These are phyloP conservation scores for Aspergillus steynii DNA, from an alignment of 495 filamentous ascomycete genomes.

Conservation along the genomic window DNA sequence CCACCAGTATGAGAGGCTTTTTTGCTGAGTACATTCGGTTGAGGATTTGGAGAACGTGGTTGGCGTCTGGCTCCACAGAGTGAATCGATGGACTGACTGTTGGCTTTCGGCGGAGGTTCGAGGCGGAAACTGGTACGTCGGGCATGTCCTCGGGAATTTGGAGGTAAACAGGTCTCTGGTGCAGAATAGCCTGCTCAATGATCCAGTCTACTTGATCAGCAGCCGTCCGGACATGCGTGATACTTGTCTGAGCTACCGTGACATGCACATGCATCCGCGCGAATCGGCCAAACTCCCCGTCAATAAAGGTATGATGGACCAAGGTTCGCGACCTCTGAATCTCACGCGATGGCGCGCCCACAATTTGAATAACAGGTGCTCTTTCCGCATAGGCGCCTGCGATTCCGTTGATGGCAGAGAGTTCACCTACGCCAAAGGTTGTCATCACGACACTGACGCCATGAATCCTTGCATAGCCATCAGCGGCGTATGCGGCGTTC, in stretches of 20 bases:
- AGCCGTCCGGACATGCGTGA: constrained; percentile 28
- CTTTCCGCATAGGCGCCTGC: constrained; percentile 72
- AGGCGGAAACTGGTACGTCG: constrained; percentile 14
- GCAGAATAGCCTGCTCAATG: constrained; percentile 32
- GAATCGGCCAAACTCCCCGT: constrained; percentile 38
- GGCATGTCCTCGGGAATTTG: constrained; percentile 42
- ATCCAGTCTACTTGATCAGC: constrained; percentile 36
- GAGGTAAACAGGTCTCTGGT: constrained; percentile 42
- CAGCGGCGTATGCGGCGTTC: constrained; percentile 78
- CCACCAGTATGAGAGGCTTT: constrained; percentile 35
- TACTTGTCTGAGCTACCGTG: constrained; percentile 34
- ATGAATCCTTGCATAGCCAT: constrained; percentile 75
- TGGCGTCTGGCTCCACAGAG: neutral
- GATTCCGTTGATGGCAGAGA: constrained; percentile 71
- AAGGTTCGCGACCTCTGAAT: constrained; percentile 24
- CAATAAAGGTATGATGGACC: constrained; percentile 43
- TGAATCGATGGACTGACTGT: constrained; percentile 1
- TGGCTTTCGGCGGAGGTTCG: neutral
- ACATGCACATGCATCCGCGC: constrained; percentile 34
- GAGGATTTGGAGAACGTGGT: constrained; percentile 13
- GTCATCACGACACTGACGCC: constrained; percentile 71
- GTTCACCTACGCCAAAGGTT: constrained; percentile 78
- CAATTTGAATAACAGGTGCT: constrained; percentile 79
- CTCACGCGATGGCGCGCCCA: constrained; percentile 49
- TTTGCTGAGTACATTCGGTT: constrained; percentile 27